Conservation (phyloP, 495 filamentous ascomycete species). For the Penicillium herquei region DNA sequence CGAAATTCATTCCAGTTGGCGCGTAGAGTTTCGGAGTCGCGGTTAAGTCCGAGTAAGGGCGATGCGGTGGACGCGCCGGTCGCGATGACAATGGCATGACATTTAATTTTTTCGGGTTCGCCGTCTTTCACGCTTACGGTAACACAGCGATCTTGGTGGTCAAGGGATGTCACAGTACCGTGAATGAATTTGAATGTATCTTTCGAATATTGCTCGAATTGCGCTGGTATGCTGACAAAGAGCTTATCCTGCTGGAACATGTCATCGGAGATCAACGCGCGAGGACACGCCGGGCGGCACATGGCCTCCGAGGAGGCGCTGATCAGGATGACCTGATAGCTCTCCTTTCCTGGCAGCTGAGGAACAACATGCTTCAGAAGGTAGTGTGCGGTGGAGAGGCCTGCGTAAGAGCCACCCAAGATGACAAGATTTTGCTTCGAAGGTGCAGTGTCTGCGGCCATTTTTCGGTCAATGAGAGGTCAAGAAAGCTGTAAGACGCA, state of each 20-base stretch:
- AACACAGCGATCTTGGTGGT: conserved; percentile 30
- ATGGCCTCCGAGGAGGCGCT: conserved; percentile 42
- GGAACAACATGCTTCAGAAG: conserved; percentile 51
- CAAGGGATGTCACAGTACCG: conserved; percentile 31
- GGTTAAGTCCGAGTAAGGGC: conserved; percentile 25
- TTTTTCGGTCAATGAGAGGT: no score
- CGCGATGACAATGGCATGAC: conserved; percentile 46
- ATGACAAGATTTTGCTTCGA: conserved; percentile 39
- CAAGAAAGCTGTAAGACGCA: no score
- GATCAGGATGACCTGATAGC: conserved; percentile 39
- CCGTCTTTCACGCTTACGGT: conserved; percentile 12
- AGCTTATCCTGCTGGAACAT: conserved; percentile 47
- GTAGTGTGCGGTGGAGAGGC: conserved; percentile 50
- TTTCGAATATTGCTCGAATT: conserved; percentile 41
- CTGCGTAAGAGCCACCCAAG: conserved; percentile 53
- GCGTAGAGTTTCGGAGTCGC: conserved; percentile 5
- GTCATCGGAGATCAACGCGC: conserved; percentile 45
- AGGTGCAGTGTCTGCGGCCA: no score
- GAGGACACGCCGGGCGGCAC: conserved; percentile 44
- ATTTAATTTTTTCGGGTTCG: conserved; percentile 24
- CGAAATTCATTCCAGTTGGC: conserved; percentile 35
- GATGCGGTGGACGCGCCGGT: conserved; percentile 33
- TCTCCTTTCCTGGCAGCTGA: conserved; percentile 23
- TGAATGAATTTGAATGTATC: conserved; percentile 34
- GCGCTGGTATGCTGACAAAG: conserved; percentile 39